Evolutionary conservation across 805 yeast species (phyloP), one percentile per base, ranked within the genome.

Genomic region (Nakazawaea ernobii): DNA sequence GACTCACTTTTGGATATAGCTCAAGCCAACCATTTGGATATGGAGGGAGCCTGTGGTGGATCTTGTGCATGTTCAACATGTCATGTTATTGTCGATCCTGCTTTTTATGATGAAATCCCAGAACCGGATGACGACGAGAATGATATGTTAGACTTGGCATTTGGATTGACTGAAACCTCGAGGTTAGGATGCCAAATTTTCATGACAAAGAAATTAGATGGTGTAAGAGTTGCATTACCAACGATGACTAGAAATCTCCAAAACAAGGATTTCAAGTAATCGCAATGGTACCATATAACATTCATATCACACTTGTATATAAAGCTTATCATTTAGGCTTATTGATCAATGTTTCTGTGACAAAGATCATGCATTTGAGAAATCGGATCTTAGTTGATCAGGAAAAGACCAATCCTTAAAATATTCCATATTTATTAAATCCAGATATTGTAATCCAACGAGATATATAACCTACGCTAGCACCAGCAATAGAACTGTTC

Each of bases 21-120:
- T 6, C 98, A 94, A 68, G 95, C 94, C 3, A 68, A 91, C 61
- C 85, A 91, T 58, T 66, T 94, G 49, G 99, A 94, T 55, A 91
- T 94, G 94, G 99, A 94, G 64, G 96, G 83, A 39, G 99, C 99
- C 0, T 94, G 99, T 67, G 99, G 99, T 20, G 99, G 98, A 3
- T 89, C 97, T 4, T 94, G 99, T 73, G 99, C 99, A 1, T 94
- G 99, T 64, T 90, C 97, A 5, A 94, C 99, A 0, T 94, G 99
- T 62, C 99, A 94, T 67, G 84, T 94, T 46, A 92, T 94, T 43
- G 90, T 94, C 35, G 99, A 94, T 62, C 98, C 99, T 0, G 97
- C 86, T 40, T 90, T 72, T 63, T 94, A 89, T 67, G 99, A 94
- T 60, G 77, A 70, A 43, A 79, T 94, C 53, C 96, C 94, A 8